A percentile compares a stretch with the other conserved stretches of the same genome.
Evolutionary conservation across 768 basidiomycete genomes (phyloP).

Genomic region (Pleurotus giganteus): DNA sequence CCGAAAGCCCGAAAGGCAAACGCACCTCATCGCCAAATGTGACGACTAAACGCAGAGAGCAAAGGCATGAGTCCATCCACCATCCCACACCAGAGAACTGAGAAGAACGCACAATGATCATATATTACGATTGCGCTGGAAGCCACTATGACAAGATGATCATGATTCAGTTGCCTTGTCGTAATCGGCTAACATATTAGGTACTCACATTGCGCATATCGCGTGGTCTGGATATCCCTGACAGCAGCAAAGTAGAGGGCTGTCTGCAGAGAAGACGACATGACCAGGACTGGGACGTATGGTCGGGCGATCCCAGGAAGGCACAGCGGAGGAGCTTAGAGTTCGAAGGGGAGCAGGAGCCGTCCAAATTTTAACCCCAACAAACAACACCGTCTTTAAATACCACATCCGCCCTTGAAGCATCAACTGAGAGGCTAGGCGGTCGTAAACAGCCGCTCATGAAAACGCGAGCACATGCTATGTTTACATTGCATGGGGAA

Average conservation of each 20-base stretch:
- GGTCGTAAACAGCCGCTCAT: slow-evolving; percentile 2
- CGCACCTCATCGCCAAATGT: slow-evolving; percentile 54
- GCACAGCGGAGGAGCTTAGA: not conserved
- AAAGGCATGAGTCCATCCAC: not conserved
- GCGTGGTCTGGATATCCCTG: slow-evolving; percentile 36
- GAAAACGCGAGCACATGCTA: slow-evolving; percentile 8
- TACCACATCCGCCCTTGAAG: slow-evolving; percentile 2
- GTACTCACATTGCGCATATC: slow-evolving; percentile 42
- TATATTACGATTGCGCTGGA: slow-evolving; percentile 50
- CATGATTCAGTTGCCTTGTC: not conserved
- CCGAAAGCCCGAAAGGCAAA: not conserved
- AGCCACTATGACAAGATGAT: slow-evolving; percentile 37
- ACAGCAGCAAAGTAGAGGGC: slow-evolving; percentile 22
- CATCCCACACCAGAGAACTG: not conserved
- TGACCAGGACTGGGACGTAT: not conserved
- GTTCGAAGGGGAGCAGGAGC: not conserved
- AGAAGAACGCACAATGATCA: slow-evolving; percentile 45
- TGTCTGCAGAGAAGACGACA: not conserved
- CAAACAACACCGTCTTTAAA: slow-evolving; percentile 3
- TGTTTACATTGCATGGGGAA: slow-evolving; percentile 6
- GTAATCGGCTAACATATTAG: not conserved
- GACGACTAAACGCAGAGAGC: slow-evolving; percentile 36
- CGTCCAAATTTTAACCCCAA: slow-evolving; percentile 1
- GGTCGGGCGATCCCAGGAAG: not conserved
- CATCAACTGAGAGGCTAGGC: not conserved